Conservation (phyloP, 2,329 filamentous ascomycete species). For the Sclerotiophoma versabilis region DNA sequence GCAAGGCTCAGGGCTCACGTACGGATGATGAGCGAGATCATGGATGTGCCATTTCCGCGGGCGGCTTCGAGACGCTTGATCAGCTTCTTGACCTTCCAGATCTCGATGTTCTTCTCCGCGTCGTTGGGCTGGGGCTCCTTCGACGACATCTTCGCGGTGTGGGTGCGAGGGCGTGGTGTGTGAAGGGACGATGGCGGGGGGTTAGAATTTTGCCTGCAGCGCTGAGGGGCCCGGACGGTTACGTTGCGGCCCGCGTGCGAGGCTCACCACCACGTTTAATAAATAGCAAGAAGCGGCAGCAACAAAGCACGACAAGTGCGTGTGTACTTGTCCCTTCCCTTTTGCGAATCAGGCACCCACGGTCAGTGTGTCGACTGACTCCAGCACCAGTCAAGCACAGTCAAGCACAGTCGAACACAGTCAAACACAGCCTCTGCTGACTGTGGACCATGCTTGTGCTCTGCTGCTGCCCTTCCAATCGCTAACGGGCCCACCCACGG, state of each 20-base stretch:
- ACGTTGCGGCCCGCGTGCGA: constrained; percentile 4
- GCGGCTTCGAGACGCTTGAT: constrained; percentile 98
- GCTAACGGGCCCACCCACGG: constrained; percentile 29
- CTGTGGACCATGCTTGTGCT: not conserved
- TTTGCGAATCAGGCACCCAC: not conserved
- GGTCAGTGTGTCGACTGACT: not conserved
- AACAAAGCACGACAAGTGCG: not conserved
- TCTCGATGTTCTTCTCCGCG: constrained; percentile 95
- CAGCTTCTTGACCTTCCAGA: constrained; percentile 99
- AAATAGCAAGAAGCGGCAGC: not conserved
- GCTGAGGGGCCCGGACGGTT: constrained; percentile 8
- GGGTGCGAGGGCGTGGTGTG: constrained; percentile 15
- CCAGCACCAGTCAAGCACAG: not conserved
- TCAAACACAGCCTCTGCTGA: constrained; percentile 5
- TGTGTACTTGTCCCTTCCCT: not conserved
- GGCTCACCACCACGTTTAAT: constrained; percentile 1
- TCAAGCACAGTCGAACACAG: constrained; percentile 5
- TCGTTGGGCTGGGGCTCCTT: constrained; percentile 73
- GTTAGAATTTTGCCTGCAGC: constrained; percentile 17
- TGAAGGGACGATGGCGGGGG: constrained; percentile 25
- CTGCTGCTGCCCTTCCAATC: constrained; percentile 10
- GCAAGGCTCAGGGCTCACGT: constrained; percentile 50
- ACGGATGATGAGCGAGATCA: constrained; percentile 99
- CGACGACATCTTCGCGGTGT: constrained; percentile 46
- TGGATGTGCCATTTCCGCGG: constrained; percentile 97